Evolutionary conservation across 495 filamentous ascomycete species (phyloP), one percentile per base, ranked within the genome.

Genomic region (Hapsidospora chrysogenum): DNA sequence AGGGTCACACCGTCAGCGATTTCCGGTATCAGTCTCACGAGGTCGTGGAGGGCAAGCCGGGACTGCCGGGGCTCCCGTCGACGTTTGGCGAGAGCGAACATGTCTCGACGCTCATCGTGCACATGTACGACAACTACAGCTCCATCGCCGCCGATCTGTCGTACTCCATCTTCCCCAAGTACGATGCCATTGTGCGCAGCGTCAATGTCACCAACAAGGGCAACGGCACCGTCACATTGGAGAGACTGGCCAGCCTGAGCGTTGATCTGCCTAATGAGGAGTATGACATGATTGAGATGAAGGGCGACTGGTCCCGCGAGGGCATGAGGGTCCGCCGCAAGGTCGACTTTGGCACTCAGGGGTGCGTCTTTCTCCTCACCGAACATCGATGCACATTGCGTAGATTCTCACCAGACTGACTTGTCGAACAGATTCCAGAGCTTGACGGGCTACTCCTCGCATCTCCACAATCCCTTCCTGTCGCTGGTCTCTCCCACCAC

Each of bases 401-500:
- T n/a, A n/a, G n/a, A n/a, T n/a, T n/a, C n/a, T n/a, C n/a, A n/a
- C n/a, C n/a, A n/a, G n/a, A n/a, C n/a, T n/a, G n/a, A n/a, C n/a
- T n/a, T n/a, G 15, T 17, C 33, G 6, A 18, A 37, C 17, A 63
- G 63, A 7, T 66, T 72, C 41, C 60, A 62, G 21, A 68, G 63
- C 18, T 56, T 52, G 0, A 58, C 55, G 0, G 68, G 68, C 5
- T 72, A 65, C 41, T 65, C 68, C 0, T 69, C 64, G 9, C 63
- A 69, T 35, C 50, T 66, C 2, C 63, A 69, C 36, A 71, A 71
- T 29, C 67, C 67, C 1, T 71, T 72, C 46, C 40, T 71, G 20
- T 57, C 64, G 0, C 47, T 72, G 3, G 54, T 61, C 5, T 50
- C 63, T 18, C 61, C 67, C 0, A 53, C 52, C 9, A 62, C 64